A percentile compares a stretch with the other conserved stretches of the same genome.
These are phyloP conservation scores for Penicillium ucsense DNA, from an alignment of 495 filamentous ascomycete species.

Conservation along the genomic window DNA sequence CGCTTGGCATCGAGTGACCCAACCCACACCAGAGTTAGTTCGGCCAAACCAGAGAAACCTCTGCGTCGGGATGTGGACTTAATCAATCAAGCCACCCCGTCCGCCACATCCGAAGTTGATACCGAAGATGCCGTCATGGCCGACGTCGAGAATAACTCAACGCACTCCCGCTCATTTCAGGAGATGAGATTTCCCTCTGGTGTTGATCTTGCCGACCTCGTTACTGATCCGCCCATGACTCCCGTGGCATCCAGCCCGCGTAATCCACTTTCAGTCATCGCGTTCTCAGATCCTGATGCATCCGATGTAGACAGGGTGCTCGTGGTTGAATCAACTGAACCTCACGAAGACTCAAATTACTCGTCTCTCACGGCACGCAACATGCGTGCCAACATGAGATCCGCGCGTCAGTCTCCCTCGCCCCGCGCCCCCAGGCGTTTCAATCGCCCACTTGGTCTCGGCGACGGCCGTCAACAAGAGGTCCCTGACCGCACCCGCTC, in stretches of 20 bases:
- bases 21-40: constrained; percentile 12
- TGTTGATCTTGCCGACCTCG: too few species aligned
- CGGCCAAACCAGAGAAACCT: background rate
- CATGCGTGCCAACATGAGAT: constrained; percentile 27
- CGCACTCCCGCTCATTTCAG: too few species aligned
- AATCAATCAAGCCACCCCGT: background rate
- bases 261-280: constrained; percentile 33
- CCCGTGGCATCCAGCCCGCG: constrained; percentile 15
- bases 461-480: constrained; percentile 21
- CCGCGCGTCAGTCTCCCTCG: constrained; percentile 2
- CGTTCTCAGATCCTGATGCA: constrained; percentile 19
- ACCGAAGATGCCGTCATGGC: constrained; percentile 7
- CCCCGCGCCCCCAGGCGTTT: background rate
- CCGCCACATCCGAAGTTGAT: background rate
- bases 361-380: constrained; percentile 28
- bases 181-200: too few species aligned
- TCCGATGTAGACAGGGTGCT: constrained; percentile 16
- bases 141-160: constrained; percentile 22
- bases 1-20: constrained; percentile 17
- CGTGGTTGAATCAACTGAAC: constrained; percentile 16
- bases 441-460: constrained; percentile 18
- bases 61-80: background rate
- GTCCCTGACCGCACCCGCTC: constrained; percentile 14
- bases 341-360: constrained; percentile 3
- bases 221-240: constrained; percentile 7